These are phyloP conservation scores for Apiotrichum brassicae DNA, from an alignment of 1,284 basidiomycete species.

Conservation along the genomic window DNA sequence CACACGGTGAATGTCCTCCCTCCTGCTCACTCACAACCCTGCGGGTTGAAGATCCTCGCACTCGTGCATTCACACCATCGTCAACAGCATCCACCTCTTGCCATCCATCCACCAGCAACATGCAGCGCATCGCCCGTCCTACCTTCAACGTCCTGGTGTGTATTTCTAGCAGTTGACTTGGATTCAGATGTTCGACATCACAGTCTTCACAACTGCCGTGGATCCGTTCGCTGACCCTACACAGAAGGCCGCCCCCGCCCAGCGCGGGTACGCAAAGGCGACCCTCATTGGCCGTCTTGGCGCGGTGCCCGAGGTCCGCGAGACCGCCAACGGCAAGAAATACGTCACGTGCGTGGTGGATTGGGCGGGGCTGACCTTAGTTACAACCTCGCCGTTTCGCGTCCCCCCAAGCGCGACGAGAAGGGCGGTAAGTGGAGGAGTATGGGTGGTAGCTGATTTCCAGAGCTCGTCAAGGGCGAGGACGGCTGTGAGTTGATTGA, in stretches of 20 bases:
- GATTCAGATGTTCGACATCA: no score
- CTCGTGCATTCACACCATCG: background rate
- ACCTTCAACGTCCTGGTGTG: conserved; percentile 14
- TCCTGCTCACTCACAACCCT: no score
- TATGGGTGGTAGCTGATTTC: background rate
- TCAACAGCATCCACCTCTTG: no score
- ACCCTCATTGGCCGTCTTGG: conserved; percentile 40
- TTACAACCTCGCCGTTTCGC: conserved; percentile 30
- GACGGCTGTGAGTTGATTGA: background rate
- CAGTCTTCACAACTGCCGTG: no score
- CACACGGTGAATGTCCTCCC: no score
- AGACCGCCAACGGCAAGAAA: conserved; percentile 22
- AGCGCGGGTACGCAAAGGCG: conserved; percentile 27
- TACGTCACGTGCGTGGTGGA: conserved; percentile 16
- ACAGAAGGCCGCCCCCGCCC: conserved; percentile 9
- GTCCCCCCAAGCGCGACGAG: conserved; percentile 32
- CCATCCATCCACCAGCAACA: conserved; percentile 8
- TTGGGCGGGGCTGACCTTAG: conserved; percentile 8
- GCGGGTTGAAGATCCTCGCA: no score
- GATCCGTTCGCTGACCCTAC: conserved; percentile 1
- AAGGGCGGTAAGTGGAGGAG: conserved; percentile 22
- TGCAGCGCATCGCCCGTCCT: conserved; percentile 18
- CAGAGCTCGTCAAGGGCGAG: conserved; percentile 1
- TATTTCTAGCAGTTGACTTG: background rate
- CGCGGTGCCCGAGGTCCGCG: conserved; percentile 26